A percentile compares a stretch with the other conserved stretches of the same genome.
These are phyloP conservation scores for Tricholoma bakamatsutake DNA, from an alignment of 768 basidiomycete genomes.

Conservation along the genomic window DNA sequence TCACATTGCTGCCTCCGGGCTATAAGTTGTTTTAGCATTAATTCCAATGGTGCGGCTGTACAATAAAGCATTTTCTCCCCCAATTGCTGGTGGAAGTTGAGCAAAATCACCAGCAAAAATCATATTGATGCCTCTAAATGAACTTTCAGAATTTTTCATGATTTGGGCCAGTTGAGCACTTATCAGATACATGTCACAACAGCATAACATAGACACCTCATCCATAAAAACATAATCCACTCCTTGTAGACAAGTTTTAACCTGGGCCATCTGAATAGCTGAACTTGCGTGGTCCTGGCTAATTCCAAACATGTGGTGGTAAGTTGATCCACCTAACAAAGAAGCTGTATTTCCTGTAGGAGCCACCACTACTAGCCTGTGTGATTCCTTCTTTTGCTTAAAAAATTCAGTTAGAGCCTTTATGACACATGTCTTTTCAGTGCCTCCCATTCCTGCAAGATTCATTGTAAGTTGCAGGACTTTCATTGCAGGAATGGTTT, in stretches of 20 bases:
- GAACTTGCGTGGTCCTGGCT: not conserved
- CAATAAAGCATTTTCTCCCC: slow-evolving; percentile 14
- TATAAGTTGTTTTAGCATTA: not conserved
- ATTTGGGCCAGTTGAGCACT: slow-evolving; percentile 19
- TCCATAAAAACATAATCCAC: slow-evolving; percentile 36
- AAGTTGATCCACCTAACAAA: slow-evolving; percentile 26
- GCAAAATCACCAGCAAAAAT: slow-evolving; percentile 45
- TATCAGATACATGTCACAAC: slow-evolving; percentile 25
- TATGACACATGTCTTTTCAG: slow-evolving; percentile 24
- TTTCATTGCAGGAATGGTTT: slow-evolving; percentile 8
- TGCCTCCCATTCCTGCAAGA: slow-evolving; percentile 26
- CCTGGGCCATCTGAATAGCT: not conserved
- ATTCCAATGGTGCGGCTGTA: slow-evolving; percentile 16
- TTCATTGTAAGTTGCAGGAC: slow-evolving; percentile 21
- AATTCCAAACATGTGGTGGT: slow-evolving; percentile 27
- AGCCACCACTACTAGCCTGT: slow-evolving; percentile 21
- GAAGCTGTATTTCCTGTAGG: slow-evolving; percentile 30
- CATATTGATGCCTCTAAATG: slow-evolving; percentile 34
- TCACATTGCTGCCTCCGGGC: slow-evolving; percentile 18
- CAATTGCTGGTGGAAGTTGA: slow-evolving; percentile 31
- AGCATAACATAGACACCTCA: slow-evolving; percentile 38
- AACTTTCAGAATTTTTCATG: slow-evolving; percentile 10
- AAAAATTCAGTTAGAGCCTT: slow-evolving; percentile 17
- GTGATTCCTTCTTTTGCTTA: slow-evolving; percentile 14
- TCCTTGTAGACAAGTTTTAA: too few species aligned